phyloP scores from a whole-genome alignment of 176 grass and related monocot genomes.

The Phoenix dactylifera region DNA sequence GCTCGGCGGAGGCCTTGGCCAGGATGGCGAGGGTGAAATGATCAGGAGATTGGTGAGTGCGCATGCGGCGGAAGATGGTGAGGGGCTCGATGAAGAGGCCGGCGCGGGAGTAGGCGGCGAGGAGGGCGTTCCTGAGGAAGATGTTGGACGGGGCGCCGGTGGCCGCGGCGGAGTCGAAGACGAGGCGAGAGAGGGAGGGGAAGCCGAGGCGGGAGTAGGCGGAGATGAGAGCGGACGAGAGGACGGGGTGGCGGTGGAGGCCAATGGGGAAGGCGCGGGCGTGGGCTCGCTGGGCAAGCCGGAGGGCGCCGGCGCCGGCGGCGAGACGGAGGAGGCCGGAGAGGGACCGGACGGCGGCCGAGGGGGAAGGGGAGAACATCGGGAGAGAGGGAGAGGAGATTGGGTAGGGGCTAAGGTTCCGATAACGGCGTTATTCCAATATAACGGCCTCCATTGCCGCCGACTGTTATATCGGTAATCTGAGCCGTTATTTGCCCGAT shows the following conservation, averaged over 20 bases:
- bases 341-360: not conserved
- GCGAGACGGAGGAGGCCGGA: slow-evolving; percentile 35
- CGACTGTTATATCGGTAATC: too few relatives aligned
- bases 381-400: too few relatives aligned
- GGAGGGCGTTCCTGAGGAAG: slow-evolving; percentile 4
- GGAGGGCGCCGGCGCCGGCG: slow-evolving; percentile 20
- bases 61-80: not conserved
- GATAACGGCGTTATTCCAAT: too few relatives aligned
- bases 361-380: not conserved
- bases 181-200: not conserved
- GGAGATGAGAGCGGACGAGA: slow-evolving; percentile 36
- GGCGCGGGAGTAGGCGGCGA: slow-evolving; percentile 11
- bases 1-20: slow-evolving; percentile 12
- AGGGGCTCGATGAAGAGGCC: not conserved
- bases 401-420: too few relatives aligned
- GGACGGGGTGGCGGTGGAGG: slow-evolving; percentile 20
- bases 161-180: not conserved
- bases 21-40: slow-evolving; percentile 15
- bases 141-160: not conserved
- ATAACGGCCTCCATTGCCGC: too few relatives aligned
- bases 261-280: slow-evolving; percentile 24
- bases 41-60: not conserved
- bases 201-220: slow-evolving; percentile 29
- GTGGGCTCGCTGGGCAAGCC: not conserved
- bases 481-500: too few relatives aligned